Conservation (phyloP, 768 basidiomycete genomes). For the Termitomyces sp. region DNA sequence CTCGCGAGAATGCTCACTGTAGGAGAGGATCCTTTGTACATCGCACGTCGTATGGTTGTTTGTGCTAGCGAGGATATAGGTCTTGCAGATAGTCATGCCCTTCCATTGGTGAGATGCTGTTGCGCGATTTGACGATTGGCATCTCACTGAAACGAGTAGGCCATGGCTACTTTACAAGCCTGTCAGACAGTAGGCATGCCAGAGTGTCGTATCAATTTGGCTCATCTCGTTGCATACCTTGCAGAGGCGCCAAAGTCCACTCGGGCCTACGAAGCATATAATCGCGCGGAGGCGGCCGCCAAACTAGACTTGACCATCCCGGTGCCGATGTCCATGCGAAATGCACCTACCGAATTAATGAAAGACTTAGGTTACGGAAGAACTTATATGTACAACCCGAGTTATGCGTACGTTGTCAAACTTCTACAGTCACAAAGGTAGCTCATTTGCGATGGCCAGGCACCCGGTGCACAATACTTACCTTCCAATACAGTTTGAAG, state of each 20-base stretch:
- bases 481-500: constrained; percentile 45
- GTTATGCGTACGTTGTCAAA: constrained; percentile 36
- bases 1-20: constrained; percentile 77
- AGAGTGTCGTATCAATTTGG: constrained; percentile 73
- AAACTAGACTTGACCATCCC: constrained; percentile 45
- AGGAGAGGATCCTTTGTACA: constrained; percentile 78
- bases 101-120: constrained; percentile 55
- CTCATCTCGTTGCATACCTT: constrained; percentile 73
- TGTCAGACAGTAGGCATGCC: constrained; percentile 77
- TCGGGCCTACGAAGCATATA: constrained; percentile 74
- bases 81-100: constrained; percentile 69
- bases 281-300: constrained; percentile 58
- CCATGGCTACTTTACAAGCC: constrained; percentile 56
- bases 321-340: constrained; percentile 71
- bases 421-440: neutral
- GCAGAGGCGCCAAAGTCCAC: constrained; percentile 83
- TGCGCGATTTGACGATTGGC: neutral
- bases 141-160: constrained; percentile 31
- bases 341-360: constrained; percentile 72
- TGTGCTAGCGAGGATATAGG: constrained; percentile 87
- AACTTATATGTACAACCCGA: constrained; percentile 61
- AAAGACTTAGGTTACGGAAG: constrained; percentile 64
- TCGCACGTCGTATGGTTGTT: constrained; percentile 70
- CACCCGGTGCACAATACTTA: constrained; percentile 67
- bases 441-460: constrained; percentile 19